A percentile compares a stretch with the other conserved stretches of the same genome.
Conservation (phyloP, 139 green algal species). For the Haematococcus lacustris region DNA sequence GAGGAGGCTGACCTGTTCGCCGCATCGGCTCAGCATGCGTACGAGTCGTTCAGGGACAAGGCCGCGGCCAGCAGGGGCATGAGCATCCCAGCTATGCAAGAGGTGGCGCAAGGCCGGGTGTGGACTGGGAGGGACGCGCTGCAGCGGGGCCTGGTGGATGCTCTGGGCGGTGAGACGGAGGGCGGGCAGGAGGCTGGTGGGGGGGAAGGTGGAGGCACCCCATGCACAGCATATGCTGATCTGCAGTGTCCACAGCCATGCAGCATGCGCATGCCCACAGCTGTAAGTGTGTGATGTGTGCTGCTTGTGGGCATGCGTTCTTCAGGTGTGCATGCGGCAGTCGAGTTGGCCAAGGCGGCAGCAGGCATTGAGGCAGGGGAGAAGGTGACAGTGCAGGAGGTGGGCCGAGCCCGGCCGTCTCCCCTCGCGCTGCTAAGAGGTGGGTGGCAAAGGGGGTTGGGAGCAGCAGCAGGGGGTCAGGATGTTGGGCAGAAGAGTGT, state of each 20-base stretch:
- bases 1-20: constrained; percentile 75
- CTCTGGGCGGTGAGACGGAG: constrained; percentile 81
- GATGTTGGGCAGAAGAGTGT: too few species aligned
- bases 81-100: constrained; percentile 50
- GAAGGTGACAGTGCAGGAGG: constrained; percentile 42
- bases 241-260: too few species aligned
- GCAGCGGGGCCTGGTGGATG: constrained; percentile 73
- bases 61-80: constrained; percentile 33
- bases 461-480: too few species aligned
- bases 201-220: too few species aligned
- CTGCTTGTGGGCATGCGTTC: too few species aligned
- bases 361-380: constrained; percentile 42
- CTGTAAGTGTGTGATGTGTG: too few species aligned
- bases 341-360: constrained; percentile 71
- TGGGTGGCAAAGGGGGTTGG: too few species aligned
- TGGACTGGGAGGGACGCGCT: constrained; percentile 72
- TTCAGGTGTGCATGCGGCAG: constrained; percentile 52
- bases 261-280: too few species aligned
- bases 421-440: constrained; percentile 36
- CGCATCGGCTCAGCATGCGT: constrained; percentile 62
- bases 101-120: constrained; percentile 73
- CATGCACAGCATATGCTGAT: too few species aligned
- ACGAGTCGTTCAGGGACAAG: constrained; percentile 69
- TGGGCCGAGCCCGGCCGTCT: constrained; percentile 36
- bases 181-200: too few species aligned